Conservation (phyloP, 2,329 filamentous ascomycete species). For the Decorospora gaudefroyi region DNA sequence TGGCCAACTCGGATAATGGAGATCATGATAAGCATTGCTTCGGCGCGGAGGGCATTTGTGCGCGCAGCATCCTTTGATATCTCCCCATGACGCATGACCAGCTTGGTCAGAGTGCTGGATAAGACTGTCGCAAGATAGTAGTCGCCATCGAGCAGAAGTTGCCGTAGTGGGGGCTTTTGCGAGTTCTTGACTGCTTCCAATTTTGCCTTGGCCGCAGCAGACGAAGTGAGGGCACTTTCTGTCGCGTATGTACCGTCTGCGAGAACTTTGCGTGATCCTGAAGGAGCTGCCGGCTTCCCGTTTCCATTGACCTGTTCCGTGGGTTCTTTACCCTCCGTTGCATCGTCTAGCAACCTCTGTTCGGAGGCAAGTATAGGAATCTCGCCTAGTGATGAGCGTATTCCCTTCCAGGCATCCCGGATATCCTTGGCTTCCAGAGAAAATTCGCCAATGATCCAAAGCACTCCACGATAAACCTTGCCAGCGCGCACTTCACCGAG, state of each 20-base stretch:
- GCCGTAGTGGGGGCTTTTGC: constrained; percentile 90
- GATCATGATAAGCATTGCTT: constrained; percentile 99
- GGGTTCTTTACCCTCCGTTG: constrained; percentile 62
- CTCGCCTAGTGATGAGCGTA: constrained; percentile 89
- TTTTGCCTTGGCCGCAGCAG: constrained; percentile 85
- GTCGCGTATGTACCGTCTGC: constrained; percentile 98
- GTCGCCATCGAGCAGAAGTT: constrained; percentile 91
- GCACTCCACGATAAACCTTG: constrained; percentile 93
- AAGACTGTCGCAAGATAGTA: constrained; percentile 95
- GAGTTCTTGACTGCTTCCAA: constrained; percentile 96
- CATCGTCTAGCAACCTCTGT: constrained; percentile 85
- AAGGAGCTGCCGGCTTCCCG: constrained; percentile 73
- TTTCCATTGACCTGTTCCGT: constrained; percentile 78
- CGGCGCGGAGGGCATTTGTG: constrained; percentile 90
- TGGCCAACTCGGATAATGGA: constrained; percentile 97
- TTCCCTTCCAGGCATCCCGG: constrained; percentile 93
- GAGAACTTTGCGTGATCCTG: constrained; percentile 86
- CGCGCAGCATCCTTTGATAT: constrained; percentile 83
- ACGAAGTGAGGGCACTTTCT: constrained; percentile 91
- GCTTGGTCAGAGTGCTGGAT: constrained; percentile 93
- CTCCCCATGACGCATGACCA: constrained; percentile 96
- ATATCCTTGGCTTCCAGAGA: constrained; percentile 93
- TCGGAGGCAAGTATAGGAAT: constrained; percentile 96
- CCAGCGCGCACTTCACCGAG: constrained; percentile 91
- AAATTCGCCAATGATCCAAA: constrained; percentile 99